Conservation (phyloP, 2,329 filamentous ascomycete genomes). For the Cyphellophora attinorum region DNA sequence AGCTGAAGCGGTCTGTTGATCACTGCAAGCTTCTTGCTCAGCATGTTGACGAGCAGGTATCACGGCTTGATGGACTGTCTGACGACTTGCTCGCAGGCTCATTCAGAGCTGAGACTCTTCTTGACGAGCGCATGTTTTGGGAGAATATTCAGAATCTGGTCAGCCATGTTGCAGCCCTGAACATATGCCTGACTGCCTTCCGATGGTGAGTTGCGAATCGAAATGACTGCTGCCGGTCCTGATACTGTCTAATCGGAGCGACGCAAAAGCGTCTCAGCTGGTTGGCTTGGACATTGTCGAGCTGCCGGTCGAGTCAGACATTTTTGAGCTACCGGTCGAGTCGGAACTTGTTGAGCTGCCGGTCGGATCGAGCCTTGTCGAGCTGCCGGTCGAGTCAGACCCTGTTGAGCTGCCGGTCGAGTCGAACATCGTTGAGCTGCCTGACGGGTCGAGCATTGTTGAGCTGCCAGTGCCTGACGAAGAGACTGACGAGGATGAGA, state of each 20-base stretch:
- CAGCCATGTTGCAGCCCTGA: conserved; percentile 16
- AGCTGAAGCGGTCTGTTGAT: conserved; percentile 13
- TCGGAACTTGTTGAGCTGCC: conserved; percentile 12
- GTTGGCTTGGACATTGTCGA: no score
- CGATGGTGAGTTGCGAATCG: conserved; percentile 17
- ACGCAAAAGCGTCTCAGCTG: no score
- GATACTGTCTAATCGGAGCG: no score
- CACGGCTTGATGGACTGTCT: conserved; percentile 8
- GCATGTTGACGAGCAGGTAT: conserved; percentile 14
- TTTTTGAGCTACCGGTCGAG: conserved; percentile 15
- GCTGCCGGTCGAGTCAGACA: no score
- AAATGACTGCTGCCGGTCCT: no score
- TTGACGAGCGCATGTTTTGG: conserved; percentile 11
- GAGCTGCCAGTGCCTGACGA: conserved; percentile 5
- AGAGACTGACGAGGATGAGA: conserved; percentile 5
- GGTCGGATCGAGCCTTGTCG: conserved; percentile 15
- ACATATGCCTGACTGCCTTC: conserved; percentile 14
- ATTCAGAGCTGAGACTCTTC: conserved; percentile 11
- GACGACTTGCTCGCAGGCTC: conserved; percentile 5
- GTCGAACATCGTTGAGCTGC: conserved; percentile 3
- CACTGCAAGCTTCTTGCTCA: conserved; percentile 13
- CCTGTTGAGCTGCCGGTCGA: conserved; percentile 9
- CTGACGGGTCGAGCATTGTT: conserved; percentile 3
- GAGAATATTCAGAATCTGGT: conserved; percentile 10
- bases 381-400: conserved; percentile 11